These are phyloP conservation scores for Lichtheimia corymbifera DNA, from an alignment of 371 early-diverging fungal genomes.

Conservation along the genomic window DNA sequence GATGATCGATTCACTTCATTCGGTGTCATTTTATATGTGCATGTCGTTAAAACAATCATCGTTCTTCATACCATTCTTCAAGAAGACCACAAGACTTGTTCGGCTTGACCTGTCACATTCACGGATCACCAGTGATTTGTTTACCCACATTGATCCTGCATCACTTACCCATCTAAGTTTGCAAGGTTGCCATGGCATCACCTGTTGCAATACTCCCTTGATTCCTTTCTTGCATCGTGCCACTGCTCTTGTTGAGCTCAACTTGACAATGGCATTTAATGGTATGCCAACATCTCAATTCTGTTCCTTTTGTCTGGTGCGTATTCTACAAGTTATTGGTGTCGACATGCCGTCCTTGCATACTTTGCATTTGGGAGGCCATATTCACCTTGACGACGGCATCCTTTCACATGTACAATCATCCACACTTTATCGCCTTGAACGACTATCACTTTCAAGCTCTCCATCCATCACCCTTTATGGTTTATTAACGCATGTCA, in stretches of 20 bases:
- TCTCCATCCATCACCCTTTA: neutral
- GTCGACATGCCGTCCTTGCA: constrained; percentile 4
- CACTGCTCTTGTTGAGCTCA: constrained; percentile 19
- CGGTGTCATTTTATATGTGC: constrained; percentile 35
- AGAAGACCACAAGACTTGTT: constrained; percentile 20
- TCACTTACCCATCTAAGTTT: constrained; percentile 30
- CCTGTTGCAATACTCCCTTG: constrained; percentile 26
- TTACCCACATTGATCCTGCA: constrained; percentile 19
- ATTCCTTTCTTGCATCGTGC: constrained; percentile 13
- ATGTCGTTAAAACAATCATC: constrained; percentile 30
- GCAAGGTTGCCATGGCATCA: constrained; percentile 32
- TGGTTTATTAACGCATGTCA: neutral
- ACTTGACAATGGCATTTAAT: constrained; percentile 29
- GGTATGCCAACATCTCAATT: constrained; percentile 22
- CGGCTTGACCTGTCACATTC: constrained; percentile 36
- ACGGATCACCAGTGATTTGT: constrained; percentile 27
- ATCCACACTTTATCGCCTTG: neutral
- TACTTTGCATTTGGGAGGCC: constrained; percentile 33
- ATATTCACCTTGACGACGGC: constrained; percentile 20
- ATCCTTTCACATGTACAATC: constrained; percentile 2
- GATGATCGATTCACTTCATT: neutral
- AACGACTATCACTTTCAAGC: constrained; percentile 8
- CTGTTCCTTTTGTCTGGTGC: constrained; percentile 23
- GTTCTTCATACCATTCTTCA: constrained; percentile 37
- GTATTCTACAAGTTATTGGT: neutral